Evolutionary conservation across 2,329 filamentous ascomycete genomes (phyloP), one percentile per base, ranked within the genome.

Genomic region (Talaromyces sp.): DNA sequence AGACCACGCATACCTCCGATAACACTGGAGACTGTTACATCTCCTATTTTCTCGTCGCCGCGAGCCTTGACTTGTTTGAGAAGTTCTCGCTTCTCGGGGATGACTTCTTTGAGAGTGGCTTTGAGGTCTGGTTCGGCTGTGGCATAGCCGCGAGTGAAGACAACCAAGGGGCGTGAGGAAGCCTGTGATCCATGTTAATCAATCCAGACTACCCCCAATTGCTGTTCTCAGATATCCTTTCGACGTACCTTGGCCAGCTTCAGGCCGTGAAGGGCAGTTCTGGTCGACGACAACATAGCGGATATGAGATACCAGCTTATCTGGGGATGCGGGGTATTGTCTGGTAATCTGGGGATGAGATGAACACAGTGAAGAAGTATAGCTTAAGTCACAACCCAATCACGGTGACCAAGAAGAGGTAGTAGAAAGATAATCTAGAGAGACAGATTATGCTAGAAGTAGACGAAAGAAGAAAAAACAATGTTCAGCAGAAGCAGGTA

Each of bases 1-100:
- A 99, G 86, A 42, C 93, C 93, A 81, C 93, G 90, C 95, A 98
- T 98, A 72, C 95, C 95, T 70, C 95, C 95, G 69, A 98, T 86
- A 23, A 91, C 91, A 79, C 95, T 96, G 79, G 93, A 91, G 52
- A 98, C 86, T 83, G 93, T 96, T 78, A 98, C 88, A 71, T 96
- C 91, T 63, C 93, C 93, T 71, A 98, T 88, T 64, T 88, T 87
- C 78, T 93, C 95, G 71, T 88, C 86, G 59, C 86, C 84, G 75
- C 93, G 87, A 63, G 88, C 86, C 82, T 97, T 98, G 80, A 98
- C 91, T 78, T 93, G 90, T 80, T 96, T 95, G 71, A 98, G 81
- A 21, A 97, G 88, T 77, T 96, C 93, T 59, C 93, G 88, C 82
- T 98, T 98, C 66, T 88, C 92, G 37, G 95, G 95, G 70, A 99